Conservation (phyloP, 805 yeast genomes). For the Wickerhamomyces bovis region DNA sequence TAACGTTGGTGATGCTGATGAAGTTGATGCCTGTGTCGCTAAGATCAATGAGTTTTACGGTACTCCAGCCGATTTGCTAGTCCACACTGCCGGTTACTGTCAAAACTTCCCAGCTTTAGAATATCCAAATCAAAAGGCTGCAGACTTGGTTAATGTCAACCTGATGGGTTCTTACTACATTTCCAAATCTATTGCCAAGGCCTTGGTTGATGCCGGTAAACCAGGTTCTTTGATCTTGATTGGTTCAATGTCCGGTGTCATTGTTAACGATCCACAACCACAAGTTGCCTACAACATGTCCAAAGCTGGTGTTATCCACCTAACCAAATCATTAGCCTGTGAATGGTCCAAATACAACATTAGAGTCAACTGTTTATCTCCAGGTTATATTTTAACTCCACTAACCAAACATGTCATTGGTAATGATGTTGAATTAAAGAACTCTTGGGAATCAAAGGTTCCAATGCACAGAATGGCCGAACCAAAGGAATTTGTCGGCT, state of each 20-base stretch:
- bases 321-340: conserved; percentile 68
- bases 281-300: conserved; percentile 80
- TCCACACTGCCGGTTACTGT: conserved; percentile 82
- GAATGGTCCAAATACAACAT: conserved; percentile 78
- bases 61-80: conserved; percentile 54
- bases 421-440: conserved; percentile 51
- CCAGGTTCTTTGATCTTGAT: conserved; percentile 61
- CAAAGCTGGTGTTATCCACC: conserved; percentile 81
- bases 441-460: conserved; percentile 63
- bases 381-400: conserved; percentile 78
- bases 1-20: conserved; percentile 59
- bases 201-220: conserved; percentile 47
- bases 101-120: conserved; percentile 75
- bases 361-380: conserved; percentile 72
- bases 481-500: conserved; percentile 77
- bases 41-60: conserved; percentile 54
- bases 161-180: conserved; percentile 70
- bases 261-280: conserved; percentile 75
- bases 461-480: conserved; percentile 84
- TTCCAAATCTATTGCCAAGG: conserved; percentile 67
- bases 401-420: conserved; percentile 68
- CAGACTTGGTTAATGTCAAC: conserved; percentile 62
- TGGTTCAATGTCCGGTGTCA: conserved; percentile 77
- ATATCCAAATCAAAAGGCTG: conserved; percentile 67
- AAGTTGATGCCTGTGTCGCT: conserved; percentile 50